phyloP scores from a whole-genome alignment of 805 yeast species.

The Priceomyces fermenticarens region DNA sequence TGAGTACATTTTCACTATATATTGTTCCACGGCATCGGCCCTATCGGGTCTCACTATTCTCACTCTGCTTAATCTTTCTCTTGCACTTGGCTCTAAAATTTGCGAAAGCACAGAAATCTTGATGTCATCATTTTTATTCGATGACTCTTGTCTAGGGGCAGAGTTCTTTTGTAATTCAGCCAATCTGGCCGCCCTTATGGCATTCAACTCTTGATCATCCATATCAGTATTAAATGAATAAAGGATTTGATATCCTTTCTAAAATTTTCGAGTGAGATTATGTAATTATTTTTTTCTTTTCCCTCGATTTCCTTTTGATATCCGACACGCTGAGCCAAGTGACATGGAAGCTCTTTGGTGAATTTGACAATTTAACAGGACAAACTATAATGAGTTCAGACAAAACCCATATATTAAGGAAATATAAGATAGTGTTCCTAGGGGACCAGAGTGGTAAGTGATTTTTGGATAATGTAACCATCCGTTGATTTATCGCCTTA shows the following conservation, averaged over 20 bases:
- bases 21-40: slow-evolving; percentile 82
- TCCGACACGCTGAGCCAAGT: neutral
- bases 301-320: neutral
- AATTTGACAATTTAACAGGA: neutral
- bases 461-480: neutral
- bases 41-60: slow-evolving; percentile 88
- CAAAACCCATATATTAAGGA: slow-evolving; percentile 45
- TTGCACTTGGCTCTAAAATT: slow-evolving; percentile 75
- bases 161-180: slow-evolving; percentile 70
- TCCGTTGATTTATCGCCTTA: no score
- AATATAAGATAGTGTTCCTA: slow-evolving; percentile 86
- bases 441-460: slow-evolving; percentile 88
- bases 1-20: slow-evolving; percentile 66
- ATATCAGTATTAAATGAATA: slow-evolving; percentile 28
- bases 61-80: slow-evolving; percentile 84
- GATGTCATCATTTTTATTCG: slow-evolving; percentile 33
- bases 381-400: slow-evolving; percentile 17
- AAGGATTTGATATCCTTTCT: no score
- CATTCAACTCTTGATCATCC: slow-evolving; percentile 87
- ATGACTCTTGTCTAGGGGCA: slow-evolving; percentile 21
- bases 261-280: neutral
- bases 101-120: slow-evolving; percentile 53
- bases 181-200: slow-evolving; percentile 89
- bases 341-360: neutral
- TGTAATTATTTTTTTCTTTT: slow-evolving; percentile 1